Base-by-base conservation (phyloP, 164 flowering plant species). In the Protea cynaroides region DNA sequence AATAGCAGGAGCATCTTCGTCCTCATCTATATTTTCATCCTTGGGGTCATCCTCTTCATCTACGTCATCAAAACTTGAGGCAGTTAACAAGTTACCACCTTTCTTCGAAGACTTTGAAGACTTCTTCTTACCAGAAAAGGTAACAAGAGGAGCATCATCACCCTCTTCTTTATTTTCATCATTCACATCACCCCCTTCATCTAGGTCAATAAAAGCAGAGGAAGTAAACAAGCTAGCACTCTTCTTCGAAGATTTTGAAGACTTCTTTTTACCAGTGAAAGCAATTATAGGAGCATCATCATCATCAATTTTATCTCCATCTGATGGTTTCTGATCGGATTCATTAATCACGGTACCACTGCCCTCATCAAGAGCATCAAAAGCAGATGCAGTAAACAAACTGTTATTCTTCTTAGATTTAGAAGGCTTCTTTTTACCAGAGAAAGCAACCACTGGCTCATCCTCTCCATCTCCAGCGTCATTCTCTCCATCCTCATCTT, bases 381-480 rank as follows among this genome's bases (percentile, higher is more conserved):
- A 71, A 55, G 23, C 43, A 5, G 65, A 19, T 2, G 82, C 65
- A 55, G 71, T 62, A 54, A 71, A 80, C 3, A 64, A 25, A 67
- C 44, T 76, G 25, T 66, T 68, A 22, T 37, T 69, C 72, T 76
- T 80, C 74, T 79, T 82, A 25, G 76, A 67, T 61, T 83, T 86
- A 0, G 87, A 80, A 21, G 86, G 66, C 74, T 85, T 83, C 76
- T 86, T 85, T 72, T 83, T 84, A 29, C 86, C 87, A 0, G 86
- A 59, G 52, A 87, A 82, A 40, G 14, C 46, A 40, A 12, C 46
- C 2, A 43, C 65, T 13, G 61, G 63, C 2, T 2, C 69, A 52
- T 72, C 78, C 22, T 69, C 79, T 36, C 75, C 75, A 19, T 66
- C 68, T 2, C 36, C 59, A 10, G 7, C 67, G 62, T 18, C 70